Conservation (phyloP, 2,329 filamentous ascomycete genomes). For the Colletotrichum sp. region DNA sequence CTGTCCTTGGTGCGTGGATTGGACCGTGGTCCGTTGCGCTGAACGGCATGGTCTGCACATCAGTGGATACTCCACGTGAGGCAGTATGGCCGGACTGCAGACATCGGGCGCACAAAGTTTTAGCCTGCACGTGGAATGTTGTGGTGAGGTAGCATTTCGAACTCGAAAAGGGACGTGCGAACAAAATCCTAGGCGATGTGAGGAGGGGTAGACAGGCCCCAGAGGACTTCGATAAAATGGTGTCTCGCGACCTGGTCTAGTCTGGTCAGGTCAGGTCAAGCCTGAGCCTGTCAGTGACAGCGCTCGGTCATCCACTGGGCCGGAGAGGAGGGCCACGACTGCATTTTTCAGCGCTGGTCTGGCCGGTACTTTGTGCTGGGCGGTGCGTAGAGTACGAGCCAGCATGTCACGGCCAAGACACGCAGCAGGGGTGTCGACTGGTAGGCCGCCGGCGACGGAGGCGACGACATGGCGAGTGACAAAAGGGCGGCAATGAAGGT, state of each 20-base stretch:
- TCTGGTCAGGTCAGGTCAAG: not conserved
- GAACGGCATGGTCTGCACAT: constrained; percentile 21
- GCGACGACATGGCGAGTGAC: not conserved
- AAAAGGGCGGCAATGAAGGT: not conserved
- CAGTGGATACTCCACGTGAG: constrained; percentile 23
- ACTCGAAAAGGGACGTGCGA: constrained; percentile 14
- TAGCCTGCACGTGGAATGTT: constrained; percentile 16
- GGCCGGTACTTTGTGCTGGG: not conserved
- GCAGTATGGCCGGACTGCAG: constrained; percentile 14
- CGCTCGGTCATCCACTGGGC: not conserved
- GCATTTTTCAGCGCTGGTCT: not conserved
- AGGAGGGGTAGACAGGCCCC: constrained; percentile 6
- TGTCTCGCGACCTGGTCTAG: not conserved
- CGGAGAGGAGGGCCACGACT: not conserved
- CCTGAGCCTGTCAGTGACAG: not conserved
- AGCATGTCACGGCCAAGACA: not conserved
- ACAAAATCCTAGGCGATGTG: not conserved
- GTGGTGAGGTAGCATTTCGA: constrained; percentile 11
- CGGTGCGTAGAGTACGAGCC: not conserved
- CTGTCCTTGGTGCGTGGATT: not conserved
- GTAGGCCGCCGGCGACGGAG: not conserved
- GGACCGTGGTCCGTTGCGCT: not conserved
- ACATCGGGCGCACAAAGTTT: constrained; percentile 21
- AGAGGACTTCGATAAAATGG: not conserved
- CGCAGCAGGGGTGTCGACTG: not conserved